Percentiles rank a stretch among this genome's conserved stretches.
These are phyloP conservation scores for Aspergillus tanneri DNA, from an alignment of 2,329 filamentous ascomycete genomes.

Conservation along the genomic window DNA sequence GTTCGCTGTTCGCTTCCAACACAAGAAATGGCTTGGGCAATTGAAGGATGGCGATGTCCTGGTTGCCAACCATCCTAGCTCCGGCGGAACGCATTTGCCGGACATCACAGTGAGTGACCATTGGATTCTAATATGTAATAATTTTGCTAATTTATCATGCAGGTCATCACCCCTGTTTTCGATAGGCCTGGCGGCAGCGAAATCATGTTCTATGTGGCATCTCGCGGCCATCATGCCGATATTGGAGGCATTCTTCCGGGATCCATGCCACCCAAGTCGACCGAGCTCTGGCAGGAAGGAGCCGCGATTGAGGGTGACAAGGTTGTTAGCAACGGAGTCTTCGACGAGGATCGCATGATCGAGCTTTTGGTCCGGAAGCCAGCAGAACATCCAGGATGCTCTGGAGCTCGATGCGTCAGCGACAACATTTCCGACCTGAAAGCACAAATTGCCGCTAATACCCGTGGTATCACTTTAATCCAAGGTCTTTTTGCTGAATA, in stretches of 20 bases:
- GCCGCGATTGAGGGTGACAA: constrained; percentile 52
- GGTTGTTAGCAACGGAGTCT: constrained; percentile 72
- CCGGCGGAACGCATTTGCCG: constrained; percentile 77
- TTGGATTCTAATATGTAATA: neutral
- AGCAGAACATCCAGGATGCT: constrained; percentile 71
- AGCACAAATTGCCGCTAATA: constrained; percentile 82
- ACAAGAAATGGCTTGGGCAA: constrained; percentile 75
- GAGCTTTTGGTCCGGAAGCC: constrained; percentile 72
- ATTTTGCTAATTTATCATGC: neutral
- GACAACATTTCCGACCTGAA: constrained; percentile 87
- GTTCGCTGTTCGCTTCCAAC: constrained; percentile 77
- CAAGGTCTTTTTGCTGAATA: constrained; percentile 73
- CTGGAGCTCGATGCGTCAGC: constrained; percentile 72
- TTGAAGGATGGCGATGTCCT: constrained; percentile 77
- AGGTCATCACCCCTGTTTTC: constrained; percentile 73
- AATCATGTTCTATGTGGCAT: constrained; percentile 80
- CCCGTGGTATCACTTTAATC: constrained; percentile 79
- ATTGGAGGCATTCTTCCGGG: constrained; percentile 81
- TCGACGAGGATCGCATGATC: constrained; percentile 74
- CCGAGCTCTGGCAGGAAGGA: constrained; percentile 50
- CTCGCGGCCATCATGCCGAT: constrained; percentile 77
- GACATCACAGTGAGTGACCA: constrained; percentile 67
- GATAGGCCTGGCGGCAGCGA: constrained; percentile 59
- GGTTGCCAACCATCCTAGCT: constrained; percentile 81
- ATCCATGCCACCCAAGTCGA: constrained; percentile 68